phyloP scores from a whole-genome alignment of 129 eudicot species.

The Ambrosia trifida region DNA sequence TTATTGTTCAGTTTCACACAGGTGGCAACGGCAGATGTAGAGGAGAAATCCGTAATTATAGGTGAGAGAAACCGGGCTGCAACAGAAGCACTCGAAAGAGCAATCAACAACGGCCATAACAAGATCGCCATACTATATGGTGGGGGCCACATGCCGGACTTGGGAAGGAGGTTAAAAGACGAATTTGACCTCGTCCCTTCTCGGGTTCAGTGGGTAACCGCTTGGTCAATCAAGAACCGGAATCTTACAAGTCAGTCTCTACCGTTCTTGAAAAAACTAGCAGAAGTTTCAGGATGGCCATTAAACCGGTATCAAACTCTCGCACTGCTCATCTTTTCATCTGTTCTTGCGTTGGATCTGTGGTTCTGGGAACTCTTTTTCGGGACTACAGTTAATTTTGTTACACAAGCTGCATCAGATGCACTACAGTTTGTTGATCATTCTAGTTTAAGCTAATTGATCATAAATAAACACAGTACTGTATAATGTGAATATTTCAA shows the following conservation, averaged over 20 bases:
- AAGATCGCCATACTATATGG: conserved; percentile 88
- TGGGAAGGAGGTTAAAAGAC: conserved; percentile 75
- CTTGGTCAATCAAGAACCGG: conserved; percentile 78
- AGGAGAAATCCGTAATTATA: conserved; percentile 79
- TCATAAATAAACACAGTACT: conserved; percentile 18
- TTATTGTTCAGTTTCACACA: conserved; percentile 60
- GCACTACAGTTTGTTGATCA: conserved; percentile 41
- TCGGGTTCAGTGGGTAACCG: conserved; percentile 82
- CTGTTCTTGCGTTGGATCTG: conserved; percentile 86
- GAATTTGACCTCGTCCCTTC: conserved; percentile 86
- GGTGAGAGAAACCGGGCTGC: conserved; percentile 96
- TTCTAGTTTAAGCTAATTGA: conserved; percentile 20
- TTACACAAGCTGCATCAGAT: conserved; percentile 55
- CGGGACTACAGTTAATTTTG: conserved; percentile 59
- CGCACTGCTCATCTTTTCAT: conserved; percentile 77
- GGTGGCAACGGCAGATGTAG: conserved; percentile 63
- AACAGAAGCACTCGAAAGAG: conserved; percentile 63
- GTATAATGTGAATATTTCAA: conserved; percentile 35
- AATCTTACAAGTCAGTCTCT: conserved; percentile 51
- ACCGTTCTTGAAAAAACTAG: conserved; percentile 64
- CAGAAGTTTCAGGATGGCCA: conserved; percentile 79
- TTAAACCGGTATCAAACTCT: conserved; percentile 83
- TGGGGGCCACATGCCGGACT: conserved; percentile 99
- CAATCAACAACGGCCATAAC: conserved; percentile 62
- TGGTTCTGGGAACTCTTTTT: conserved; percentile 96